phyloP scores from a whole-genome alignment of 2,329 filamentous ascomycete species.

The Blumeria hordei region DNA sequence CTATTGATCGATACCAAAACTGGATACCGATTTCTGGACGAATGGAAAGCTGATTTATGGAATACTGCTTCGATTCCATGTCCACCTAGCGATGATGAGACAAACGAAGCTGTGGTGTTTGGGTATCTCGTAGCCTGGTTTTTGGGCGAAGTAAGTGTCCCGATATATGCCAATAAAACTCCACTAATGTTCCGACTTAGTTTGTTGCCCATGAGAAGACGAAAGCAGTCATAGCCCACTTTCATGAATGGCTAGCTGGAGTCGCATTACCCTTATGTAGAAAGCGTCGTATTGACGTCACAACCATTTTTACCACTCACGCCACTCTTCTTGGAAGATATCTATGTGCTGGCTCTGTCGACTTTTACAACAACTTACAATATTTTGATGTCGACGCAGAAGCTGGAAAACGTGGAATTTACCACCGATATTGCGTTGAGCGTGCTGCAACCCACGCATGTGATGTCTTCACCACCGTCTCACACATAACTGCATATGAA shows the following conservation, averaged over 20 bases:
- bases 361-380: constrained; percentile 98
- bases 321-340: constrained; percentile 88
- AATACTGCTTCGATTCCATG: constrained; percentile 82
- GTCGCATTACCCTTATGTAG: constrained; percentile 80
- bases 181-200: constrained; percentile 20
- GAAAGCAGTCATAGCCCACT: constrained; percentile 85
- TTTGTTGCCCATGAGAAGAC: constrained; percentile 85
- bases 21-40: constrained; percentile 71
- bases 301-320: constrained; percentile 96
- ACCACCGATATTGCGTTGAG: constrained; percentile 96
- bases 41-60: constrained; percentile 97
- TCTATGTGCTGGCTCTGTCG: constrained; percentile 87
- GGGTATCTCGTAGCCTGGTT: constrained; percentile 97
- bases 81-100: constrained; percentile 75
- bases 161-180: neutral
- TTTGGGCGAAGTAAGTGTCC: constrained; percentile 56
- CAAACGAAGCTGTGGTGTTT: constrained; percentile 92
- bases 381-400: constrained; percentile 92
- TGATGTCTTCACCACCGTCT: constrained; percentile 96
- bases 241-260: constrained; percentile 95
- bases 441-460: constrained; percentile 73
- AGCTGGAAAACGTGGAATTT: constrained; percentile 92
- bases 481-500: constrained; percentile 95
- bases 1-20: constrained; percentile 88
- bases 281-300: constrained; percentile 85